These are phyloP conservation scores for Kodamaea sp. DNA, from an alignment of 1,139 yeast species.

Conservation along the genomic window DNA sequence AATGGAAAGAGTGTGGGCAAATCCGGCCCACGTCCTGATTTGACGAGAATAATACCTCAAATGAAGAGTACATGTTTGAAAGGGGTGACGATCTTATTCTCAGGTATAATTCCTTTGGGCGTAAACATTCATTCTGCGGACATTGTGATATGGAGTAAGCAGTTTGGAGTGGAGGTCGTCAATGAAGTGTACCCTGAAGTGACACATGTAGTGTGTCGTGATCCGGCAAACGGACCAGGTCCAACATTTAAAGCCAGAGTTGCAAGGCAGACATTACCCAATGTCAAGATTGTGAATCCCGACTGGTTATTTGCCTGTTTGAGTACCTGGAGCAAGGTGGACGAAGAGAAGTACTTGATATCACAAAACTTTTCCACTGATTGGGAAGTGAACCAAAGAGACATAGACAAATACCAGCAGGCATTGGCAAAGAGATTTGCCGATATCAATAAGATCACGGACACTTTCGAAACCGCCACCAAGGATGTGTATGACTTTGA, in stretches of 20 bases:
- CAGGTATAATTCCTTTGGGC: conserved; percentile 85
- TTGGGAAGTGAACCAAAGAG: conserved; percentile 44
- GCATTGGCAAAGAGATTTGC: conserved; percentile 27
- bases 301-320: conserved; percentile 92
- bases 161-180: conserved; percentile 88
- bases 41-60: conserved; percentile 67
- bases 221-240: conserved; percentile 43
- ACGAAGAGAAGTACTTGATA: conserved; percentile 63
- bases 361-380: conserved; percentile 42
- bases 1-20: conserved; percentile 20
- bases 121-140: conserved; percentile 70
- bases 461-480: conserved; percentile 30
- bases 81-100: conserved; percentile 72
- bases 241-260: conserved; percentile 73
- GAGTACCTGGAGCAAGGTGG: conserved; percentile 71
- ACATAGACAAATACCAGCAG: conserved; percentile 45
- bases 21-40: conserved; percentile 47
- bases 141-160: conserved; percentile 87
- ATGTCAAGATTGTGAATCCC: conserved; percentile 81
- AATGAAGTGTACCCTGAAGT: conserved; percentile 71
- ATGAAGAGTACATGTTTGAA: conserved; percentile 69
- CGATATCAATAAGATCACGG: conserved; percentile 12
- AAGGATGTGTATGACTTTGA: conserved; percentile 50
- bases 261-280: conserved; percentile 62
- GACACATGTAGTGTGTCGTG: conserved; percentile 84